These are phyloP conservation scores for Fragilariopsis cylindrus DNA, from an alignment of 108 stramenopile genomes.

Conservation along the genomic window DNA sequence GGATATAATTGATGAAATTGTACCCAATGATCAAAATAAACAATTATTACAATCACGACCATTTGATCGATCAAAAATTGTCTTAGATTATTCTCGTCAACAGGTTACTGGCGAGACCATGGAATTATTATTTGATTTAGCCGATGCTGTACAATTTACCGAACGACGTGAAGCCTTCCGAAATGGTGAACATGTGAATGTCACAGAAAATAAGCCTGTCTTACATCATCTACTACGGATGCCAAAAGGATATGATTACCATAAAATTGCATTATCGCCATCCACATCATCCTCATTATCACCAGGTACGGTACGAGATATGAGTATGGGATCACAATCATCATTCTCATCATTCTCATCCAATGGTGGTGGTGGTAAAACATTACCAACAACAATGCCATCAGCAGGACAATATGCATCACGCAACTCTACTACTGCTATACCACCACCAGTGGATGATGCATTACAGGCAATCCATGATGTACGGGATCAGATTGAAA, in stretches of 20 bases:
- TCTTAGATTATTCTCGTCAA: slow-evolving; percentile 96
- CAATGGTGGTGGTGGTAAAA: too few species aligned
- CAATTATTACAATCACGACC: slow-evolving; percentile 7
- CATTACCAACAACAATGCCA: background rate
- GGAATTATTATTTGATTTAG: slow-evolving; percentile 92
- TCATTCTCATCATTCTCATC: too few species aligned
- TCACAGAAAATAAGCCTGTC: slow-evolving; percentile 66
- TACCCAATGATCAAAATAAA: background rate
- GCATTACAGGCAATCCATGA: slow-evolving; percentile 77
- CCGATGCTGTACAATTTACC: slow-evolving; percentile 80
- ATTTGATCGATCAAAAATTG: slow-evolving; percentile 55
- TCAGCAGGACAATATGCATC: background rate
- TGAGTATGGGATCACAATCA: too few species aligned
- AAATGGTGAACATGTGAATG: slow-evolving; percentile 67
- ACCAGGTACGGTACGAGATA: too few species aligned
- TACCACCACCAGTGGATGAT: slow-evolving; percentile 53
- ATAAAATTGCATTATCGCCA: background rate
- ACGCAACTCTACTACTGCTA: too few species aligned
- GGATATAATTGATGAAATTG: background rate
- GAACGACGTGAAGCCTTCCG: slow-evolving; percentile 78
- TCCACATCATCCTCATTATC: too few species aligned
- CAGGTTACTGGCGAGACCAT: slow-evolving; percentile 93
- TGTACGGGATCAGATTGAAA: slow-evolving; percentile 65
- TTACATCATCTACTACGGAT: slow-evolving; percentile 77
- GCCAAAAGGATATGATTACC: slow-evolving; percentile 58